Percentiles rank a stretch among this genome's conserved stretches.
These are phyloP conservation scores for Persicaria tinctoria DNA, from an alignment of 148 eudicot species.

Conservation along the genomic window DNA sequence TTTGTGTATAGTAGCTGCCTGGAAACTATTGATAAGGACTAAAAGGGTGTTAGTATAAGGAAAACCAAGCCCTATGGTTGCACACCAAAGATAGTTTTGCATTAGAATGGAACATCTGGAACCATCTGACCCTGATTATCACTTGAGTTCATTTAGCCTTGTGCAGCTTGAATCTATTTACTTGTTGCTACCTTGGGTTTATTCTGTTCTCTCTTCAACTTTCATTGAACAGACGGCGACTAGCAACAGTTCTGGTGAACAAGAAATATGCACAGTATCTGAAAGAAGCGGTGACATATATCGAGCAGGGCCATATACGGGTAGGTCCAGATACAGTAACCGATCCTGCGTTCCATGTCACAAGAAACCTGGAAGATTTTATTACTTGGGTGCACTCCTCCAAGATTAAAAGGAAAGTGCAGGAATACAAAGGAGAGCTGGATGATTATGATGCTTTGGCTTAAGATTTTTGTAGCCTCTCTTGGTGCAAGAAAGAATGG, in stretches of 20 bases:
- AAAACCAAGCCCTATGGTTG: not conserved
- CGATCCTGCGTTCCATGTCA: conserved; percentile 93
- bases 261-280: conserved; percentile 72
- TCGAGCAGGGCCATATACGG: conserved; percentile 92
- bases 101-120: not conserved
- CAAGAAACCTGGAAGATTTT: conserved; percentile 92
- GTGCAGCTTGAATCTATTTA: not conserved
- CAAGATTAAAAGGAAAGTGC: conserved; percentile 71
- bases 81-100: not conserved
- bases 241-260: conserved; percentile 52
- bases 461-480: conserved; percentile 13
- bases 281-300: conserved; percentile 82
- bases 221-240: conserved; percentile 55
- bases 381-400: conserved; percentile 93
- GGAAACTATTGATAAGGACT: not conserved
- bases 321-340: conserved; percentile 92
- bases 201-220: not conserved
- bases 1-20: not conserved
- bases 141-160: no score
- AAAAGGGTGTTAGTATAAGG: not conserved
- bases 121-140: not conserved
- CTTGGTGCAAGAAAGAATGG: not conserved
- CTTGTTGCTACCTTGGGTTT: not conserved
- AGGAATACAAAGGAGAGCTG: conserved; percentile 63
- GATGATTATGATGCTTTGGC: conserved; percentile 83